Evolutionary conservation across 768 basidiomycete genomes (phyloP).

Genomic region (Hemileccinum impolitum): DNA sequence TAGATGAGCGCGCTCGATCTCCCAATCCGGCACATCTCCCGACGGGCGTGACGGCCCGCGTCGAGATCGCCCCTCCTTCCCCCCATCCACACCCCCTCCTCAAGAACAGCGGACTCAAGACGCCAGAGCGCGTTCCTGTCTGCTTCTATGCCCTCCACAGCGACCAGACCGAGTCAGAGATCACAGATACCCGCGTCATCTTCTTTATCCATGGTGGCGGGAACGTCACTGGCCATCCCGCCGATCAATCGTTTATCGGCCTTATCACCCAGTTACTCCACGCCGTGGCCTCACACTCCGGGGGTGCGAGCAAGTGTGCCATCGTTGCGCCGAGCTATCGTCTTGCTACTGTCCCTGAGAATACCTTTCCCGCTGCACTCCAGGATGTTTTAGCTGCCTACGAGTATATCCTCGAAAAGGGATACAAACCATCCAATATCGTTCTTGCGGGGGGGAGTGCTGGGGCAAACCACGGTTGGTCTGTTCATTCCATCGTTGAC

Average conservation of each 20-base stretch:
- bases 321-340: slow-evolving; percentile 14
- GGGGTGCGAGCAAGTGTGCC: background rate
- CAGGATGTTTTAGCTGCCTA: too few species aligned
- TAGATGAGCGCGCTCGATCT: slow-evolving; percentile 9
- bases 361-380: too few species aligned
- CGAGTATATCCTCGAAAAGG: too few species aligned
- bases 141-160: slow-evolving; percentile 13
- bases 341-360: slow-evolving; percentile 13
- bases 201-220: slow-evolving; percentile 25
- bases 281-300: background rate
- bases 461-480: slow-evolving; percentile 14
- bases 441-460: slow-evolving; percentile 10
- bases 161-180: background rate
- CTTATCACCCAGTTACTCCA: background rate
- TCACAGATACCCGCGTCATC: slow-evolving; percentile 11
- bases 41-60: slow-evolving; percentile 1
- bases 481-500: background rate
- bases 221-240: slow-evolving; percentile 14
- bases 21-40: slow-evolving; percentile 4
- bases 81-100: slow-evolving; percentile 1
- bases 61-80: slow-evolving; percentile 19
- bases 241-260: background rate
- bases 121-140: slow-evolving; percentile 18
- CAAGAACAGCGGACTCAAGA: background rate
- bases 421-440: background rate